Evolutionary conservation across 2,329 filamentous ascomycete species (phyloP).

Genomic region (Tolypocladium tundrense): DNA sequence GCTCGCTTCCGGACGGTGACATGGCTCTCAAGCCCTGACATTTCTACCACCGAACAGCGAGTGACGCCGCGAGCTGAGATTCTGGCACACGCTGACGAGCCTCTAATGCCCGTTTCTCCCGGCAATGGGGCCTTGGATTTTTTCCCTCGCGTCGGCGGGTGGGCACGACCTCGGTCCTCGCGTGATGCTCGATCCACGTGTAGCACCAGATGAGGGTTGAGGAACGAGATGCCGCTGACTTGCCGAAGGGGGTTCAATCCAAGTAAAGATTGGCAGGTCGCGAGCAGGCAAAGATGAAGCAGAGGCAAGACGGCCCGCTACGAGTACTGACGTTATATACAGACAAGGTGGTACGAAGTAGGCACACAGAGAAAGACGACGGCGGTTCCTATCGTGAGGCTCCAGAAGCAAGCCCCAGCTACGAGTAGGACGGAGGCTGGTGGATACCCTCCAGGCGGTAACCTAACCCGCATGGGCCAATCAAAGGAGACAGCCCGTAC

Average conservation of each 20-base stretch:
- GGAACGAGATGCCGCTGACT: not conserved
- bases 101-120: not conserved
- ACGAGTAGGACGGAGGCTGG: not conserved
- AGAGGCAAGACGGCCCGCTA: not conserved
- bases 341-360: not conserved
- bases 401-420: not conserved
- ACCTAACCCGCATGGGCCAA: not conserved
- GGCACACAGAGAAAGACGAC: not conserved
- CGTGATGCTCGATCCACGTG: not conserved
- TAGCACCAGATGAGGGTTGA: not conserved
- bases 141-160: not conserved
- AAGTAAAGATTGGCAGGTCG: not conserved
- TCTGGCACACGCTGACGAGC: not conserved
- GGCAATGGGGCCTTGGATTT: not conserved
- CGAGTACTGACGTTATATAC: not conserved
- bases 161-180: not conserved
- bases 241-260: not conserved
- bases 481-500: not conserved
- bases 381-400: not conserved
- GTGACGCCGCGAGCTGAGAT: not conserved
- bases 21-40: slow-evolving; percentile 27
- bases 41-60: slow-evolving; percentile 6
- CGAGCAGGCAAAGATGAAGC: not conserved
- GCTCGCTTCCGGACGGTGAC: slow-evolving; percentile 46
- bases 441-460: not conserved